A percentile compares a stretch with the other conserved stretches of the same genome.
These are phyloP conservation scores for Prunus davidiana DNA, from an alignment of 306 rosid species.

Conservation along the genomic window DNA sequence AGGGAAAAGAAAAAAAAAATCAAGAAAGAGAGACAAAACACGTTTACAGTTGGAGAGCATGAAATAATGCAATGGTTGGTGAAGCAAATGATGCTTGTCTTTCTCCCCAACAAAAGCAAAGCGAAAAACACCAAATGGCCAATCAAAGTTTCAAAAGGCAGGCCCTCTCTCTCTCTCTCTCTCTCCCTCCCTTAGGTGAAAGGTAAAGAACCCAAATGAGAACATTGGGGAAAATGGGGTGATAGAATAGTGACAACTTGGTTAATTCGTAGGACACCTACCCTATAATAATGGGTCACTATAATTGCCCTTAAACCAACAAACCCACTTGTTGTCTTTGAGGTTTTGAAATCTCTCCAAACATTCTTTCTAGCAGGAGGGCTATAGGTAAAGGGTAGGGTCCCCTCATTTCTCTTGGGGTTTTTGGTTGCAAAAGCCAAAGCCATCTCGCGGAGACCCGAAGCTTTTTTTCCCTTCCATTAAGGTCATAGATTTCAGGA, in stretches of 20 bases:
- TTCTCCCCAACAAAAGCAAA: slow-evolving; percentile 29
- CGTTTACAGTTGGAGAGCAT: slow-evolving; percentile 43
- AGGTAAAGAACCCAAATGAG: slow-evolving; percentile 6
- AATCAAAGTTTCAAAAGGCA: background rate
- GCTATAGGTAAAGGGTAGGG: slow-evolving; percentile 14
- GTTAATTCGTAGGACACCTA: slow-evolving; percentile 21
- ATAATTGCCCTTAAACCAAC: slow-evolving; percentile 9
- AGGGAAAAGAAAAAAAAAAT: background rate
- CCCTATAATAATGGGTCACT: slow-evolving; percentile 17
- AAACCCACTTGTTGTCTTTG: slow-evolving; percentile 13
- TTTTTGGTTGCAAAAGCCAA: background rate
- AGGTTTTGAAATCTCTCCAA: slow-evolving; percentile 21
- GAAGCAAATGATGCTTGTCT: slow-evolving; percentile 36
- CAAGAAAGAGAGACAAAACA: slow-evolving; percentile 13
- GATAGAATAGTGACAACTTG: slow-evolving; percentile 18
- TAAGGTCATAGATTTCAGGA: slow-evolving; percentile 39
- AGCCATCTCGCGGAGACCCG: slow-evolving; percentile 13
- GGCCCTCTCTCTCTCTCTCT: too few species aligned
- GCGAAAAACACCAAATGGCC: background rate
- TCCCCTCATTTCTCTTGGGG: slow-evolving; percentile 8
- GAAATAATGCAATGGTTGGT: slow-evolving; percentile 37
- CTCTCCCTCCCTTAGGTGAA: background rate
- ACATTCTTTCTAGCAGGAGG: slow-evolving; percentile 29
- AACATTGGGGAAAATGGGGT: background rate
- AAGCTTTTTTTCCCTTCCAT: slow-evolving; percentile 20